phyloP scores from a whole-genome alignment of 2,329 filamentous ascomycete species.

The Colletotrichum noveboracense region DNA sequence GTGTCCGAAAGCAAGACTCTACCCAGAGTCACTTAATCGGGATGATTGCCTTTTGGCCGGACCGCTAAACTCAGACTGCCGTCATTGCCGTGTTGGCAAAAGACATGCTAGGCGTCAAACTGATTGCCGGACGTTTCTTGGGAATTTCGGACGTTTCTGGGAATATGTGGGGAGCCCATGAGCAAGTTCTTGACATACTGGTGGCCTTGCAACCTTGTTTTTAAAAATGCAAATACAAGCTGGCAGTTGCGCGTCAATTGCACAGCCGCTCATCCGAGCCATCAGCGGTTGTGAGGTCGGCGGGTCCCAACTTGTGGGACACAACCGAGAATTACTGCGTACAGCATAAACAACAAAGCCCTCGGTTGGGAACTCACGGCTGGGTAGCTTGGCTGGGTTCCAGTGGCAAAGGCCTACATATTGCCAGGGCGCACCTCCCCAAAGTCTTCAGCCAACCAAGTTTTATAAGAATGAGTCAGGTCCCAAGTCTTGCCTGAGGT shows the following conservation, averaged over 20 bases:
- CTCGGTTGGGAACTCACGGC: background rate
- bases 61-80: background rate
- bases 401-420: background rate
- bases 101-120: background rate
- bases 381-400: background rate
- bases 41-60: background rate
- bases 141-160: background rate
- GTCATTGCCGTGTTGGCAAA: background rate
- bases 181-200: background rate
- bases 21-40: background rate
- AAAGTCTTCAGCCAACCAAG: background rate
- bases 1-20: background rate
- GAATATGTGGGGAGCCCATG: background rate
- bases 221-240: background rate
- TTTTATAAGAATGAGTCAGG: fast-evolving
- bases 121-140: background rate
- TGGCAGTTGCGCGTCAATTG: background rate
- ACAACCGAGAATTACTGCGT: no score
- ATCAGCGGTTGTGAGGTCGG: background rate
- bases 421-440: background rate
- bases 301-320: background rate
- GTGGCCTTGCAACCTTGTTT: background rate
- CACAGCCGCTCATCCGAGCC: background rate
- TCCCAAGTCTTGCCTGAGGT: background rate
- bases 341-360: no score